Evolutionary conservation across 768 basidiomycete genomes (phyloP).

Genomic region (Amanita molliuscula): DNA sequence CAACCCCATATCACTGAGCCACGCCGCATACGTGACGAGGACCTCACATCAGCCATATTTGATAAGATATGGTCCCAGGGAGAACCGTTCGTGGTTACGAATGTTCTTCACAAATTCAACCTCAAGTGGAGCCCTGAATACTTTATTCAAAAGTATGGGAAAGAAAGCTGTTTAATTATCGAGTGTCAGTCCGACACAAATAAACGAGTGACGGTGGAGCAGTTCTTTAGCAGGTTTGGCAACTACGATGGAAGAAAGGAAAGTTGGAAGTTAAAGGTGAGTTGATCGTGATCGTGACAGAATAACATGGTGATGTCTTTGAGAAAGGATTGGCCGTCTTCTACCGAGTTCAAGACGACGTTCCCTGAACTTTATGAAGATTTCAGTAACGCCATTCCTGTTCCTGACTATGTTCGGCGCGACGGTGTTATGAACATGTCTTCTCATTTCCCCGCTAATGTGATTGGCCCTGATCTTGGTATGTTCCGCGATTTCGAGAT

Average conservation of each 20-base stretch:
- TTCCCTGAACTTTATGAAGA: constrained; percentile 85
- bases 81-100: constrained; percentile 70
- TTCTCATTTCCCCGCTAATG: constrained; percentile 78
- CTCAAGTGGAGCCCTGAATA: constrained; percentile 76
- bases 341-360: constrained; percentile 70
- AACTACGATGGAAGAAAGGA: constrained; percentile 41
- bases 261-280: constrained; percentile 72
- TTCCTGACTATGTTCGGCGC: constrained; percentile 82
- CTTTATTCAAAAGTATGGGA: constrained; percentile 60
- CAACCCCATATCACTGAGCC: constrained; percentile 38
- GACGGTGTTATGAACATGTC: constrained; percentile 86
- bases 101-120: constrained; percentile 48
- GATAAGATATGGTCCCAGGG: constrained; percentile 63
- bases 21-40: constrained; percentile 30
- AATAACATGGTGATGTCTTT: neutral
- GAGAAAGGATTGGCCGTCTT: constrained; percentile 83
- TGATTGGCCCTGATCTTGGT: constrained; percentile 75
- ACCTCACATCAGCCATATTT: constrained; percentile 53
- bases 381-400: constrained; percentile 74
- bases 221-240: constrained; percentile 79
- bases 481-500: constrained; percentile 16
- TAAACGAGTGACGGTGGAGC: constrained; percentile 51
- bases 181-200: constrained; percentile 74
- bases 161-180: constrained; percentile 57
- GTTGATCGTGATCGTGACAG: constrained; percentile 1